Base-by-base conservation (phyloP, 768 basidiomycete genomes). In the Lactarius tabidus region DNA sequence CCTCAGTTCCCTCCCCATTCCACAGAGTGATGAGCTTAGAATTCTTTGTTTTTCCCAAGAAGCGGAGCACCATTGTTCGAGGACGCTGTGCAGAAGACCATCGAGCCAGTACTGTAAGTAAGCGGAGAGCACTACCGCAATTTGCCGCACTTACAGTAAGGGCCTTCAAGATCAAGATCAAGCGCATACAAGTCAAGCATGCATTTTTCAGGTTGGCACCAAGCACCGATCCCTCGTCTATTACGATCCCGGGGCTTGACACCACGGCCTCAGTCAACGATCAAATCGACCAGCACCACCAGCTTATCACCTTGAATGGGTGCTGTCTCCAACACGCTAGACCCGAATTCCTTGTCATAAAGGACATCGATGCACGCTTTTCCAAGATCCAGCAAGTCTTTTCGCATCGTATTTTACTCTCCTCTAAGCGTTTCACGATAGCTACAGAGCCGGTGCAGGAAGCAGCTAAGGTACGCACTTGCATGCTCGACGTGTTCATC, bases 271-370 rank as follows among this genome's bases (percentile, higher is more conserved):
- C 89, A 26, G 78, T 86, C 29, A 82, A 82, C 65, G 93, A 89
- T 71, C 95, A 97, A 77, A 89, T 94, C 60, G 93, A 96, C 72
- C 92, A 95, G 76, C 92, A 97, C 64, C 95, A 98, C 75, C 95
- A 97, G 73, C 81, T 95, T 71, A 95, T 96, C 67, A 95, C 95
- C 10, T 82, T 95, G 59, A 89, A 94, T 95, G 95, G 84, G 93
- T 89, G 62, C 74, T 61, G 45, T 63, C 38, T 63, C 62, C 23
- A 48, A 20, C 23, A 26, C 54, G 23, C 15, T 31, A 8, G 14
- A 53, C 20, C n/a, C n/a, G 51, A 39, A 26, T 41, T 14, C 43
- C 17, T 39, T 14, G 43, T 51, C 57, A 52, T 60, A 36, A n/a
- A 93, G 91, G 88, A 93, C 74, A 89, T 95, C 70, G 96, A 98